These are phyloP conservation scores for Noccaea caerulescens DNA, from an alignment of 345 rosid species.

Conservation along the genomic window DNA sequence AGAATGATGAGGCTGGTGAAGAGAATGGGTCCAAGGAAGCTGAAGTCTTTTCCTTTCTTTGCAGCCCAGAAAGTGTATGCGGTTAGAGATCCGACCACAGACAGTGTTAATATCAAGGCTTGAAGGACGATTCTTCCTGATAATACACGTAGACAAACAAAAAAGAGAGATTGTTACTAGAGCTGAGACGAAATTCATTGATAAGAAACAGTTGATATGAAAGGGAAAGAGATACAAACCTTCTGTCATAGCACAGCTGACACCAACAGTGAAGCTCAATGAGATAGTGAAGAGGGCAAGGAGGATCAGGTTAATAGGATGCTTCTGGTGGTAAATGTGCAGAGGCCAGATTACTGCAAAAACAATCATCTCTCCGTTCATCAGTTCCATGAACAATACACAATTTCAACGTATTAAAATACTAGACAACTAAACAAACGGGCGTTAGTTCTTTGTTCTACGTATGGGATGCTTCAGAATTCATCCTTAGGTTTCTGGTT, in stretches of 20 bases:
- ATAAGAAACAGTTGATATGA: neutral
- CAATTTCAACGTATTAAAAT: neutral
- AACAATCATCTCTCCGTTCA: neutral
- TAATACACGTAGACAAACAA: neutral
- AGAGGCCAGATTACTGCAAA: conserved; percentile 91
- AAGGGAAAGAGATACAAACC: conserved; percentile 51
- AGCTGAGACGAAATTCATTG: neutral
- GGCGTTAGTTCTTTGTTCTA: too few relatives aligned
- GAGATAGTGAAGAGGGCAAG: conserved; percentile 87
- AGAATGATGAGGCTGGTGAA: conserved; percentile 86
- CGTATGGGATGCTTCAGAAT: too few relatives aligned
- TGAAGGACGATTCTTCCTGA: conserved; percentile 94
- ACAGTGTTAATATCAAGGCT: conserved; percentile 84
- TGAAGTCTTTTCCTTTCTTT: conserved; percentile 93
- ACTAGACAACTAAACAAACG: too few relatives aligned
- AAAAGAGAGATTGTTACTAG: neutral
- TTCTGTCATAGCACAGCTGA: conserved; percentile 85
- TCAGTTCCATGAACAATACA: conserved; percentile 8
- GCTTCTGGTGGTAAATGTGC: conserved; percentile 90
- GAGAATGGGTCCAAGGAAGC: conserved; percentile 84
- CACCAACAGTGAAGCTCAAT: conserved; percentile 82
- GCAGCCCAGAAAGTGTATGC: conserved; percentile 99
- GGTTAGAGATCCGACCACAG: conserved; percentile 79
- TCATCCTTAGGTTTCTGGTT: too few relatives aligned
- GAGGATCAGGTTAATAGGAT: conserved; percentile 82